These are phyloP conservation scores for Ilyonectria sp. DNA, from an alignment of 2,329 filamentous ascomycete species.

Conservation along the genomic window DNA sequence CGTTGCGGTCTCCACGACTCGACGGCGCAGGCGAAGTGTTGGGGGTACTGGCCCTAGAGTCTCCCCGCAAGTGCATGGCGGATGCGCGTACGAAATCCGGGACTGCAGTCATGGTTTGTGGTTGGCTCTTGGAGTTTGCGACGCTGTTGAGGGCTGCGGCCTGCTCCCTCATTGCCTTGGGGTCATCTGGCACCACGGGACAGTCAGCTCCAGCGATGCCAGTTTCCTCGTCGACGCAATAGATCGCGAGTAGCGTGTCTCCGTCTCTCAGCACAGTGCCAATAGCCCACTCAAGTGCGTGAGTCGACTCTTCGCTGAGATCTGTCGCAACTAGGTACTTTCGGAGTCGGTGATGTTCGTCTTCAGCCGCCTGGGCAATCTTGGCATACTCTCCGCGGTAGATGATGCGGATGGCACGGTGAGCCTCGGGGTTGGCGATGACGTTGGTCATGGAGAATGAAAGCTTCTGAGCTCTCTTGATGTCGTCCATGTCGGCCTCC, in stretches of 20 bases:
- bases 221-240: slow-evolving; percentile 91
- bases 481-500: slow-evolving; percentile 86
- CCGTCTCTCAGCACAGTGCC: slow-evolving; percentile 95
- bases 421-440: slow-evolving; percentile 80
- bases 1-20: slow-evolving; percentile 66
- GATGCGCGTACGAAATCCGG: slow-evolving; percentile 53
- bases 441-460: slow-evolving; percentile 86
- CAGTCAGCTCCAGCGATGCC: slow-evolving; percentile 66
- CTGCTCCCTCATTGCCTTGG: slow-evolving; percentile 82
- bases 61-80: slow-evolving; percentile 46
- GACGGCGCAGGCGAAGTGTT: slow-evolving; percentile 64
- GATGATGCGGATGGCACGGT: slow-evolving; percentile 90
- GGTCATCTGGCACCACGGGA: slow-evolving; percentile 78
- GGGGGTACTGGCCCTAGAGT: slow-evolving; percentile 52
- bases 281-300: slow-evolving; percentile 97
- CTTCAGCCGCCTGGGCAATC: slow-evolving; percentile 83
- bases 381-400: slow-evolving; percentile 88
- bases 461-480: slow-evolving; percentile 89
- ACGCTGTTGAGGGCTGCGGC: slow-evolving; percentile 80
- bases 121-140: slow-evolving; percentile 56
- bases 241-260: slow-evolving; percentile 93
- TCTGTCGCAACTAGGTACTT: slow-evolving; percentile 98
- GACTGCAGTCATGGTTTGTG: slow-evolving; percentile 52
- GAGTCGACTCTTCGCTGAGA: slow-evolving; percentile 92
- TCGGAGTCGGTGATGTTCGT: slow-evolving; percentile 82